Evolutionary conservation across 805 yeast genomes (phyloP).

Genomic region (Suhomyces sp.): DNA sequence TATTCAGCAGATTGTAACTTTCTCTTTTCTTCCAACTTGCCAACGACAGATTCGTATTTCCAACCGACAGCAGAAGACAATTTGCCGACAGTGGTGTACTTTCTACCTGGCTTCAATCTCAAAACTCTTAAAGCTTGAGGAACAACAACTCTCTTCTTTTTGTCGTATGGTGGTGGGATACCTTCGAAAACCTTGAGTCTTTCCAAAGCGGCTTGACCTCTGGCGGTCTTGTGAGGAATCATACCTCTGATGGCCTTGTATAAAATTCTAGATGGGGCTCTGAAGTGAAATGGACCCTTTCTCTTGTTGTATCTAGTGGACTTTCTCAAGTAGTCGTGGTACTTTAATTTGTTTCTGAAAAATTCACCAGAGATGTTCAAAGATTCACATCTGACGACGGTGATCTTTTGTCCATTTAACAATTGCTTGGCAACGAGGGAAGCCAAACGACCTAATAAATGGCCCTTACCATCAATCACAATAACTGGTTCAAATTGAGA

Average conservation of each 20-base stretch:
- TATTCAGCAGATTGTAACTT: slow-evolving; percentile 98
- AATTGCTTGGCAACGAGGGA: slow-evolving; percentile 98
- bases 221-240: slow-evolving; percentile 99
- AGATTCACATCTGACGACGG: slow-evolving; percentile 95
- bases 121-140: slow-evolving; percentile 99
- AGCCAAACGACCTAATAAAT: slow-evolving; percentile 99
- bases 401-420: slow-evolving; percentile 96
- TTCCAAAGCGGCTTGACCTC: slow-evolving; percentile 99
- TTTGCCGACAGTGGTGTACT: slow-evolving; percentile 97
- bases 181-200: slow-evolving; percentile 99
- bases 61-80: slow-evolving; percentile 97
- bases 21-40: slow-evolving; percentile 98
- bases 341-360: slow-evolving; percentile 99
- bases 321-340: slow-evolving; percentile 99
- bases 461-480: slow-evolving; percentile 99
- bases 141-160: slow-evolving; percentile 99
- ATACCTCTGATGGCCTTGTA: slow-evolving; percentile 99
- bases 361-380: slow-evolving; percentile 99
- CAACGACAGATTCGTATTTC: slow-evolving; percentile 98
- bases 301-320: slow-evolving; percentile 98
- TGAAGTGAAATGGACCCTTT: slow-evolving; percentile 99
- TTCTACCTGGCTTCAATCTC: slow-evolving; percentile 99
- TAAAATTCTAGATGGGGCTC: slow-evolving; percentile 99
- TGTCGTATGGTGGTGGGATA: slow-evolving; percentile 99
- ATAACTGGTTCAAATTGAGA: slow-evolving; percentile 93